Percentiles rank a stretch among this genome's conserved stretches.
phyloP scores from a whole-genome alignment of 2,329 filamentous ascomycete species.

The Monilinia aucupariae region DNA sequence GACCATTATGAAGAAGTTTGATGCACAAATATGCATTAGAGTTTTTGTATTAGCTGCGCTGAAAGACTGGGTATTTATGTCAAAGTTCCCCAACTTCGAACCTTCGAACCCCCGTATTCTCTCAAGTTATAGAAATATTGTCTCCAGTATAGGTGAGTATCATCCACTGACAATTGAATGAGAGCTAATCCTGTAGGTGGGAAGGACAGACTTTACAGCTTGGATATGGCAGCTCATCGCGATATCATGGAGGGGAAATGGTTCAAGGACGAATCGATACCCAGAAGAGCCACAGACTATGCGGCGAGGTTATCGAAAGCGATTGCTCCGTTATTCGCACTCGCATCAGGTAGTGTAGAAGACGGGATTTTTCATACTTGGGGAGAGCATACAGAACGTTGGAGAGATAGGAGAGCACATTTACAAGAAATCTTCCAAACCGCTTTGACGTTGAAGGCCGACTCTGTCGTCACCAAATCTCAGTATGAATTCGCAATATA shows the following conservation, averaged over 20 bases:
- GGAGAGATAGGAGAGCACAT: constrained; percentile 16
- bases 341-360: background rate
- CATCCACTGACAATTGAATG: too few relatives aligned
- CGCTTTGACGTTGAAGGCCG: constrained; percentile 19
- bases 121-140: constrained; percentile 15
- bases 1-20: background rate
- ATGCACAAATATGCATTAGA: constrained; percentile 3
- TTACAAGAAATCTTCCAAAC: constrained; percentile 21
- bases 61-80: constrained; percentile 20
- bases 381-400: constrained; percentile 8
- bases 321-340: constrained; percentile 17
- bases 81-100: constrained; percentile 18
- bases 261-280: constrained; percentile 13
- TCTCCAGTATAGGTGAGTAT: constrained; percentile 13
- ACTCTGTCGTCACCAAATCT: constrained; percentile 15
- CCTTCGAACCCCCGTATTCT: constrained; percentile 2
- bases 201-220: constrained; percentile 8
- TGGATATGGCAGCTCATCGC: constrained; percentile 21
- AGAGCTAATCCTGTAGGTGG: constrained; percentile 11
- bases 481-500: constrained; percentile 21
- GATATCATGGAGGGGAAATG: background rate
- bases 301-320: constrained; percentile 4
- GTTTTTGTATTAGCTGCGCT: constrained; percentile 14
- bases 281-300: constrained; percentile 12
- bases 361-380: constrained; percentile 15